Percentiles rank a stretch among this genome's conserved stretches.
Evolutionary conservation across 805 yeast species (phyloP).

Genomic region (Citeromyces nyonsensis): DNA sequence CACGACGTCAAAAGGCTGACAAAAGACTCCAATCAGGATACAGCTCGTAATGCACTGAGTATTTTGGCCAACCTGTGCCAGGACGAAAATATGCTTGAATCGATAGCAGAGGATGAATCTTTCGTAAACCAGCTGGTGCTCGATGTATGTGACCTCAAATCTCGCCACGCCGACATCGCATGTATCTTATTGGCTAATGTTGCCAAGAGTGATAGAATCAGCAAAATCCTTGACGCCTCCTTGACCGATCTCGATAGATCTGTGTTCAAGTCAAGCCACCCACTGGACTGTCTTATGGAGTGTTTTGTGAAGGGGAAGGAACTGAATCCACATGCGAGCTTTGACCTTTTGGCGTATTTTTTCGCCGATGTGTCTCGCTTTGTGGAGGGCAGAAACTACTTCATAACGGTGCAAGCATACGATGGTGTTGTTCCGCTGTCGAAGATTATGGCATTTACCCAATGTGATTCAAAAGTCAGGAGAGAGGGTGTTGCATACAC

Average conservation of each 20-base stretch:
- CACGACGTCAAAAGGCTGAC: slow-evolving; percentile 53
- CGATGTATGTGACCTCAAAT: slow-evolving; percentile 35
- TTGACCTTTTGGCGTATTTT: slow-evolving; percentile 72
- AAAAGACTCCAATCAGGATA: slow-evolving; percentile 31
- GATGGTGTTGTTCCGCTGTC: slow-evolving; percentile 69
- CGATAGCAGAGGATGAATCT: slow-evolving; percentile 48
- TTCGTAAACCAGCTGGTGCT: slow-evolving; percentile 33
- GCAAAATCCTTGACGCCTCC: slow-evolving; percentile 25
- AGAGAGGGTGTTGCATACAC: slow-evolving; percentile 90
- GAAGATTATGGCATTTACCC: slow-evolving; percentile 73
- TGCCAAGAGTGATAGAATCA: slow-evolving; percentile 60
- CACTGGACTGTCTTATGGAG: slow-evolving; percentile 74
- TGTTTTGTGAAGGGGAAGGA: slow-evolving; percentile 77
- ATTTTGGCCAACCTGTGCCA: slow-evolving; percentile 76
- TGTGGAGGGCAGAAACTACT: slow-evolving; percentile 58
- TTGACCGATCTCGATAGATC: slow-evolving; percentile 21
- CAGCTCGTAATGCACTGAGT: slow-evolving; percentile 54
- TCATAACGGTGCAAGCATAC: slow-evolving; percentile 54
- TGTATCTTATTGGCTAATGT: slow-evolving; percentile 75
- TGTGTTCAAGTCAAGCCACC: slow-evolving; percentile 38
- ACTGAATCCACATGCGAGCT: slow-evolving; percentile 58
- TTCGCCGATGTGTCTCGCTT: slow-evolving; percentile 85
- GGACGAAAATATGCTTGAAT: slow-evolving; percentile 42
- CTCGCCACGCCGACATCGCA: slow-evolving; percentile 64
- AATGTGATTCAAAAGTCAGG: slow-evolving; percentile 62